A percentile compares a stretch with the other conserved stretches of the same genome.
Evolutionary conservation across 2,329 filamentous ascomycete genomes (phyloP).

Genomic region (Clonostachys byssicola): DNA sequence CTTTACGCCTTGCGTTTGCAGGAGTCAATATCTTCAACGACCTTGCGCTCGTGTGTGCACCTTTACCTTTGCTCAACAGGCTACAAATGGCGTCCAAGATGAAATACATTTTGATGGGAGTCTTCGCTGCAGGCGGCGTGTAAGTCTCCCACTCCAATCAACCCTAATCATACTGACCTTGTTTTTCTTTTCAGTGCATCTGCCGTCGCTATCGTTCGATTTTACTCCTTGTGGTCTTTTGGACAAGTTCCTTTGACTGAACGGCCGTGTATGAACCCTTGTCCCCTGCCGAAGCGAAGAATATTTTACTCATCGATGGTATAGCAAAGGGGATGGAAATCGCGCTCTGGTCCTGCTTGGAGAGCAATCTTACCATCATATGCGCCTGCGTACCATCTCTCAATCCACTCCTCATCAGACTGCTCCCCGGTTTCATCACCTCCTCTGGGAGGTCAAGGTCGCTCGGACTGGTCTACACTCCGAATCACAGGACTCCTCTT

Average conservation of each 20-base stretch:
- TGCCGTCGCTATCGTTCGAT: constrained; percentile 13
- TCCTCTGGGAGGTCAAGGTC: background rate
- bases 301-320: background rate
- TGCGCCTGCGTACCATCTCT: constrained; percentile 25
- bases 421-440: constrained; percentile 11
- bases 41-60: constrained; percentile 16
- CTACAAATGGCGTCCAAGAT: constrained; percentile 31
- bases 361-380: constrained; percentile 25
- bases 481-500: too few species aligned
- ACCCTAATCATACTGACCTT: background rate
- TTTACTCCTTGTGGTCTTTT: constrained; percentile 11
- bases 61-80: constrained; percentile 21
- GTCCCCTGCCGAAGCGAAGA: background rate
- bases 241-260: constrained; percentile 6
- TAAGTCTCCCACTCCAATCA: constrained; percentile 9
- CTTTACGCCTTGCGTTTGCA: constrained; percentile 16
- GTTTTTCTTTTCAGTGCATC: constrained; percentile 7
- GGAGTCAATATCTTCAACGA: constrained; percentile 24
- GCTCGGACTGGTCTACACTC: too few species aligned
- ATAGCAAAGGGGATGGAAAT: constrained; percentile 11
- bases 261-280: constrained; percentile 1
- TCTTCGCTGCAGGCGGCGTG: constrained; percentile 30
- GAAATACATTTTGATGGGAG: constrained; percentile 32
- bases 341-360: constrained; percentile 20
- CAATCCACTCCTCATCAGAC: constrained; percentile 20